Evolutionary conservation across 139 green algal genomes (phyloP), one percentile per base, ranked within the genome.

Genomic region (Closterium sp.): DNA sequence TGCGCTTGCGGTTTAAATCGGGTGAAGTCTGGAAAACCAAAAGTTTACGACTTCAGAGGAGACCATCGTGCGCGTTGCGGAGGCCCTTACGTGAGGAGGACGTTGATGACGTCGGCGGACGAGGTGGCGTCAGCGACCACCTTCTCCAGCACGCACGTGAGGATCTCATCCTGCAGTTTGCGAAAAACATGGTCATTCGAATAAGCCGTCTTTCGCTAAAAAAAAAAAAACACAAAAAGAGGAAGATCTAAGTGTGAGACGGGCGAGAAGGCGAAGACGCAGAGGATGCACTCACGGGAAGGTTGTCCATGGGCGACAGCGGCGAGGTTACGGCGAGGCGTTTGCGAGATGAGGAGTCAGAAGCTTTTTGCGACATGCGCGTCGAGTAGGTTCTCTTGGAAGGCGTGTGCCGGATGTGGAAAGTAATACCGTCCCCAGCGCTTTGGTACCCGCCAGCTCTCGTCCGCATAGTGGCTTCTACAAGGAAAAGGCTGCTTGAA

Each of bases 41-140:
- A 76, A 19, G 16, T 28, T 25, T 28, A 28, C 12, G 25, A 12
- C 12, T 76, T 12, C 16, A 3, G 55, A 76, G 16, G 55, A 28
- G 9, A 76, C n/a, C n/a, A n/a, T n/a, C n/a, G n/a, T n/a, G n/a
- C n/a, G n/a, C 23, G 12, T 76, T 76, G 4, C 5, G 12, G 55
- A 76, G 9, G 5, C 16, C 55, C 55, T 76, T 76, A 76, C 55
- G 55, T 76, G 55, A 76, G 55, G 55, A 76, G 55, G 34, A 88
- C 86, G 30, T 93, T 93, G 90, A 93, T 87, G 36, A 93, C 25
- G 34, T 93, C 87, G 23, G 87, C 87, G 28, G 90, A 33, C 12
- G 90, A 69, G 33, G 21, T 85, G 25, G 90, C 90, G 25, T 25
- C 21, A 25, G 69, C 86, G 8, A 25, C n/a, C 25, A 93, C 25